A percentile compares a stretch with the other conserved stretches of the same genome.
Evolutionary conservation across 805 yeast genomes (phyloP).

Genomic region (Maudiozyma turicensis): DNA sequence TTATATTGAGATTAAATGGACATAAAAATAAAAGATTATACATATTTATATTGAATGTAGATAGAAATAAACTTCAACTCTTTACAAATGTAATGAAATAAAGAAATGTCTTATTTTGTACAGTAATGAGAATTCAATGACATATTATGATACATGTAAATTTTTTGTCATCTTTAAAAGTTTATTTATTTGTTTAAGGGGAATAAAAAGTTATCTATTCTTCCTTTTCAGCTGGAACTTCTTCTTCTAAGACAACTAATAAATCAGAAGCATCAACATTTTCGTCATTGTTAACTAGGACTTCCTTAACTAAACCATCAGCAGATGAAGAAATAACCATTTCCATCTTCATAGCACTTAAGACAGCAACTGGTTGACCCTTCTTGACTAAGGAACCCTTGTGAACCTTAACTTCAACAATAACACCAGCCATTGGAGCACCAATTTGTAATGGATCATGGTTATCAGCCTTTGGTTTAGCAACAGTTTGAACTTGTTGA

Average conservation of each 20-base stretch:
- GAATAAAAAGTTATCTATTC: neutral
- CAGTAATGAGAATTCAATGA: neutral
- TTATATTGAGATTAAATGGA: neutral
- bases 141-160: neutral
- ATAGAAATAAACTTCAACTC: neutral
- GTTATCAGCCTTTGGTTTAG: conserved; percentile 85
- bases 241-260: conserved; percentile 46
- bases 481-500: conserved; percentile 72
- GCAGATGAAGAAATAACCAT: conserved; percentile 94
- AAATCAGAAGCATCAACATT: conserved; percentile 92
- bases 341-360: conserved; percentile 99
- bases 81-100: too few species aligned
- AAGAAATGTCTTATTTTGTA: neutral
- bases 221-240: conserved; percentile 11
- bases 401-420: conserved; percentile 87
- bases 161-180: too few species aligned
- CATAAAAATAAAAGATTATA: neutral
- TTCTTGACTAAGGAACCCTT: conserved; percentile 83
- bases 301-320: conserved; percentile 71
- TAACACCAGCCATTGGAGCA: conserved; percentile 99
- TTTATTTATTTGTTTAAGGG: neutral
- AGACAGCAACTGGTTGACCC: conserved; percentile 90
- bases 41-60: neutral
- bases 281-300: conserved; percentile 80
- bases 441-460: conserved; percentile 88